Conservation (phyloP, 192 early-diverging fungal genomes). For the Geranomyces variabilis region DNA sequence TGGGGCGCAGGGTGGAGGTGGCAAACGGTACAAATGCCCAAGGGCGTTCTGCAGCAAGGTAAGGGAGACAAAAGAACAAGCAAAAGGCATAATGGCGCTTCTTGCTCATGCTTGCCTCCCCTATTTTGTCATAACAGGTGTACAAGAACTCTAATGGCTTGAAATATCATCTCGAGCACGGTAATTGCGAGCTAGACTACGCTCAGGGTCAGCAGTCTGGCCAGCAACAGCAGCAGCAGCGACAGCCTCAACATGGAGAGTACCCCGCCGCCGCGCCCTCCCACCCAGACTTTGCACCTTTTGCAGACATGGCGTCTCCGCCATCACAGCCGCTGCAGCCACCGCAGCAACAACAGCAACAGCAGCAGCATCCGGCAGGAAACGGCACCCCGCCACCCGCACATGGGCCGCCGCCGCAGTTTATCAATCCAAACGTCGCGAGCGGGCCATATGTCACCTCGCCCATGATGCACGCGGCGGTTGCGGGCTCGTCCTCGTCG, state of each 20-base stretch:
- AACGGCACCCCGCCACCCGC: background rate
- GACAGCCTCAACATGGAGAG: background rate
- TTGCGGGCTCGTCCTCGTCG: background rate
- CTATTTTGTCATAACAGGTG: too few species aligned
- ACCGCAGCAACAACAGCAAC: background rate
- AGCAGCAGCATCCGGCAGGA: background rate
- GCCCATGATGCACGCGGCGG: background rate
- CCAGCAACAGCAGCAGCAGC: slow-evolving; percentile 3
- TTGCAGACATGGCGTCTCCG: background rate
- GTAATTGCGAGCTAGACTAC: slow-evolving; percentile 46
- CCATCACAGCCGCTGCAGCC: background rate
- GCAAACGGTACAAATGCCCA: slow-evolving; percentile 26
- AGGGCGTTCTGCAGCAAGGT: slow-evolving; percentile 32
- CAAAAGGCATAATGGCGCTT: too few species aligned
- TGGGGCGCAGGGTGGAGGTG: background rate
- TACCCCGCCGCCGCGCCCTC: background rate
- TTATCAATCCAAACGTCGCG: background rate
- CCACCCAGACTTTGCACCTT: slow-evolving; percentile 7
- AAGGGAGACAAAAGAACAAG: background rate
- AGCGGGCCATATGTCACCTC: background rate
- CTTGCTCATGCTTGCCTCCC: too few species aligned
- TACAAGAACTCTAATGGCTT: slow-evolving; percentile 98
- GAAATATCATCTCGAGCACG: slow-evolving; percentile 93
- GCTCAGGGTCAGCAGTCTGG: background rate
- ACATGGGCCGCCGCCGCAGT: slow-evolving; percentile 4